Evolutionary conservation across 148 eudicot genomes (phyloP).

Genomic region (Drosera capensis): DNA sequence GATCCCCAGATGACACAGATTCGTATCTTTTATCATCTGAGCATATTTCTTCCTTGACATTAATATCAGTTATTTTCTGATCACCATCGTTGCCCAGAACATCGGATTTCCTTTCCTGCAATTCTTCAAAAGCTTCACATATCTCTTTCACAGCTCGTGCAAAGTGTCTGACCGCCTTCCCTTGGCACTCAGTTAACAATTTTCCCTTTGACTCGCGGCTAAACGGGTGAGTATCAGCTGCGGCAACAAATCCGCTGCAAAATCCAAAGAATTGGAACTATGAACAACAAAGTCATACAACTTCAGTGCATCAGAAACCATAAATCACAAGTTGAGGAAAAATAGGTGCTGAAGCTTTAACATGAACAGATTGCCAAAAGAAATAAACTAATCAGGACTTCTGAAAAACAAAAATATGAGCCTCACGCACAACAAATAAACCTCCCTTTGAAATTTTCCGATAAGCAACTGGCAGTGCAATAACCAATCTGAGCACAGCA

Average conservation of each 20-base stretch:
- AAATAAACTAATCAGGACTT: too few species aligned
- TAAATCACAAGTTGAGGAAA: too few species aligned
- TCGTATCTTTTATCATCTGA: slow-evolving; percentile 5
- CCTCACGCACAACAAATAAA: too few species aligned
- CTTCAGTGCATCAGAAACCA: too few species aligned
- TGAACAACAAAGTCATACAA: too few species aligned
- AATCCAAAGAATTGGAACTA: too few species aligned
- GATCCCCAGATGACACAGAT: slow-evolving; percentile 8
- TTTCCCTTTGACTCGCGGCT: slow-evolving; percentile 56
- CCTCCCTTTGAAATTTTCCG: too few species aligned
- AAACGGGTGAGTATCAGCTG: slow-evolving; percentile 70
- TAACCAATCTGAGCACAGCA: too few species aligned
- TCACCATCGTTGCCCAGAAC: slow-evolving; percentile 19
- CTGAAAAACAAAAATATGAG: too few species aligned
- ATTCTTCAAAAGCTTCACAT: slow-evolving; percentile 60
- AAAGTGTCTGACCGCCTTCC: slow-evolving; percentile 62
- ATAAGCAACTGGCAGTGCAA: too few species aligned
- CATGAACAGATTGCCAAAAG: too few species aligned
- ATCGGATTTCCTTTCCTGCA: slow-evolving; percentile 19
- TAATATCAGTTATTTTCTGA: slow-evolving; percentile 15
- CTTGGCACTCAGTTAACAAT: slow-evolving; percentile 49
- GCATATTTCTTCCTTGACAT: slow-evolving; percentile 17
- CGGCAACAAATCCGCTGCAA: slow-evolving; percentile 83
- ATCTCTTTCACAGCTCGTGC: slow-evolving; percentile 81
- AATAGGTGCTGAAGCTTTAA: too few species aligned